phyloP scores from a whole-genome alignment of 2,329 filamentous ascomycete species.

The Talaromyces atroroseus region DNA sequence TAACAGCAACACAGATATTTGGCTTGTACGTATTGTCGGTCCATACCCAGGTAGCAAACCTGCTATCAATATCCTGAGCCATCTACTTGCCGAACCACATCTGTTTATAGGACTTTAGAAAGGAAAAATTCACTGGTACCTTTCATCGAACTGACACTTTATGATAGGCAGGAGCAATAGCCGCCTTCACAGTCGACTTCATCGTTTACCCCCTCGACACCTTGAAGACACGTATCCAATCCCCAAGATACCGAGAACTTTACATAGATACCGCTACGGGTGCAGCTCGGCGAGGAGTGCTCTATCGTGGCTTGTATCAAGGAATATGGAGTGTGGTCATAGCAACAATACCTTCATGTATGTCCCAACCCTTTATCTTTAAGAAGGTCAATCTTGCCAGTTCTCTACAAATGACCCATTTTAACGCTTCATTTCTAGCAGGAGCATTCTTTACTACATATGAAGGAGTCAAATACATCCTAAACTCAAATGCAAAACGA shows the following conservation, averaged over 20 bases:
- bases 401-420: background rate
- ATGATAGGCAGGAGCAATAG: slow-evolving; percentile 69
- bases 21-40: slow-evolving; percentile 44
- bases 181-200: slow-evolving; percentile 79
- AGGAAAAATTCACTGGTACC: background rate
- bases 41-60: background rate
- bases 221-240: slow-evolving; percentile 80
- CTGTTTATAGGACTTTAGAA: no score
- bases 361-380: slow-evolving; percentile 7
- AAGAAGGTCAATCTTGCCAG: background rate
- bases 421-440: slow-evolving; percentile 43
- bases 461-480: slow-evolving; percentile 64
- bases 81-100: background rate
- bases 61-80: background rate
- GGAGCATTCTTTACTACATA: slow-evolving; percentile 89
- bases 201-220: slow-evolving; percentile 86
- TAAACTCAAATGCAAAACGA: slow-evolving; percentile 40
- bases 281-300: slow-evolving; percentile 48
- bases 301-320: slow-evolving; percentile 75
- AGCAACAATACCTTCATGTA: slow-evolving; percentile 81
- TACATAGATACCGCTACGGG: slow-evolving; percentile 57
- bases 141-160: background rate
- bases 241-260: slow-evolving; percentile 64
- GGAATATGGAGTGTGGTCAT: slow-evolving; percentile 79
- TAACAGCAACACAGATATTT: slow-evolving; percentile 52